These are phyloP conservation scores for Fibroporia radiculosa DNA, from an alignment of 768 basidiomycete genomes.

Conservation along the genomic window DNA sequence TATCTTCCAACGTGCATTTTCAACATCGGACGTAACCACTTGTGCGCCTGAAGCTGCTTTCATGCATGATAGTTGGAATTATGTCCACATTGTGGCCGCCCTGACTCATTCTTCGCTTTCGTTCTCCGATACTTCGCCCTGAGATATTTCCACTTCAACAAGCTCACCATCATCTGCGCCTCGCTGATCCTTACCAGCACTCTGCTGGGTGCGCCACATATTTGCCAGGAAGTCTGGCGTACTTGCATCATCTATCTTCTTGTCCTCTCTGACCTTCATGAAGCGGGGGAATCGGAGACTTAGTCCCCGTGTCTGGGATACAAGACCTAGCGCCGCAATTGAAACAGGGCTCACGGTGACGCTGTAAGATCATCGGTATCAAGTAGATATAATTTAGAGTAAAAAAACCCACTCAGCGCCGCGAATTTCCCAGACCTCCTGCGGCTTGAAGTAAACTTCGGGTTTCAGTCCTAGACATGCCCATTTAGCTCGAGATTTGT, in stretches of 20 bases:
- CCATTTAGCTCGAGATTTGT: neutral
- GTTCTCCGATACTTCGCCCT: constrained; percentile 21
- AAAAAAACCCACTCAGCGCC: constrained; percentile 52
- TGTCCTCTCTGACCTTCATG: constrained; percentile 67
- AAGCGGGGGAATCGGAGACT: constrained; percentile 88
- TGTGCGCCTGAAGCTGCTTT: too few relatives aligned
- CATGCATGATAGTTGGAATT: too few relatives aligned
- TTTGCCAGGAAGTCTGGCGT: constrained; percentile 60
- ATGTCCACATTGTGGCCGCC: too few relatives aligned
- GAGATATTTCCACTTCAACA: constrained; percentile 40
- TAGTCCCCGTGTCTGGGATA: constrained; percentile 55
- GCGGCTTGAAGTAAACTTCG: constrained; percentile 61
- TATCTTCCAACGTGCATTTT: too few relatives aligned
- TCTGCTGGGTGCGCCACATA: constrained; percentile 61
- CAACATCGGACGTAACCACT: too few relatives aligned
- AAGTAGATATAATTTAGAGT: neutral
- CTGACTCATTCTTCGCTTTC: constrained; percentile 3
- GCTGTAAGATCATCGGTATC: constrained; percentile 27
- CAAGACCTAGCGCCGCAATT: constrained; percentile 60
- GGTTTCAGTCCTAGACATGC: constrained; percentile 46
- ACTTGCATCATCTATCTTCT: constrained; percentile 63
- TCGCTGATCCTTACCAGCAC: constrained; percentile 24
- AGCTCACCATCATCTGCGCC: constrained; percentile 55
- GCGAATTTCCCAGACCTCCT: constrained; percentile 85
- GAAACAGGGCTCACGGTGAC: constrained; percentile 85